Evolutionary conservation across 148 eudicot species (phyloP).

Genomic region (Heliosperma pusillum): DNA sequence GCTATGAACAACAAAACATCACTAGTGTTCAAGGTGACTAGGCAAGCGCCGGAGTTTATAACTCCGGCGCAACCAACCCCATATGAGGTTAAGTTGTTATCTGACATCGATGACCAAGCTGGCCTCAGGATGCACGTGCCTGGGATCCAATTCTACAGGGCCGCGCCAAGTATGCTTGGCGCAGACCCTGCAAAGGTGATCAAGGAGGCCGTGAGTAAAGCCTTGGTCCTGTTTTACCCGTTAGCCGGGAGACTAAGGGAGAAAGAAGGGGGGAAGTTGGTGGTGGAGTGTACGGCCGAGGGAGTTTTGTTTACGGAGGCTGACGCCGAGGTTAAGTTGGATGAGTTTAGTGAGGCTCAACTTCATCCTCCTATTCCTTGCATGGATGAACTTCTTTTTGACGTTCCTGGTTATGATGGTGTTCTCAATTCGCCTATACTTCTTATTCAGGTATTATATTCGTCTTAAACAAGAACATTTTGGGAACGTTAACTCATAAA

Average conservation of each 20-base stretch:
- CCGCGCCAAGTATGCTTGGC: slow-evolving; percentile 3
- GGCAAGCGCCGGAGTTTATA: slow-evolving; percentile 31
- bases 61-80: slow-evolving; percentile 35
- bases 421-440: slow-evolving; percentile 19
- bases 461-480: no score
- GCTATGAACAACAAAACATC: background rate
- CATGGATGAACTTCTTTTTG: slow-evolving; percentile 22
- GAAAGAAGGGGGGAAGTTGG: slow-evolving; percentile 23
- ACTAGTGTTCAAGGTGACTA: slow-evolving; percentile 32
- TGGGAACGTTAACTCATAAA: no score
- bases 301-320: slow-evolving; percentile 29
- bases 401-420: slow-evolving; percentile 20
- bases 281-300: slow-evolving; percentile 36
- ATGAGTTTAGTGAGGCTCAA: slow-evolving; percentile 21
- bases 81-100: slow-evolving; percentile 28
- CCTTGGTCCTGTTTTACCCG: slow-evolving; percentile 39
- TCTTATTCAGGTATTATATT: slow-evolving; percentile 22
- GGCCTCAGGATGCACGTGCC: slow-evolving; percentile 38
- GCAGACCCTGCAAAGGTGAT: slow-evolving; percentile 34
- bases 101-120: slow-evolving; percentile 42
- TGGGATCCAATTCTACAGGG: slow-evolving; percentile 33
- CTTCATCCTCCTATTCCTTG: slow-evolving; percentile 34
- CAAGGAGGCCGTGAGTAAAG: slow-evolving; percentile 35
- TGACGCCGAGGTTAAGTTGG: slow-evolving; percentile 26
- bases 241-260: slow-evolving; percentile 42